Evolutionary conservation across 768 basidiomycete species (phyloP).

Genomic region (Suillus placidus): DNA sequence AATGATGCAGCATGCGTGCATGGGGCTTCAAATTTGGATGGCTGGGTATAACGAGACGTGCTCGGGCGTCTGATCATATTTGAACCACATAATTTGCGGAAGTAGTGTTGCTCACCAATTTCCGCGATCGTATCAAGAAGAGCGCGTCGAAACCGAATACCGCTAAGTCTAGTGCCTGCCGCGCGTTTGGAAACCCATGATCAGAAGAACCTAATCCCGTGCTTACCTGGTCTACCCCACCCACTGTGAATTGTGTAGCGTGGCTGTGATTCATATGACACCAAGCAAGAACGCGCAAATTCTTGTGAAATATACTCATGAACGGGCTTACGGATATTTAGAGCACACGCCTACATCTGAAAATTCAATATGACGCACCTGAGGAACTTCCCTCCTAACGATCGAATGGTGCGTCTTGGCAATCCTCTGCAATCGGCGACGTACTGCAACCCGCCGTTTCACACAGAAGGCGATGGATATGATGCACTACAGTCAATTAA

Average conservation of each 20-base stretch:
- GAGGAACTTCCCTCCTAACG: conserved; percentile 58
- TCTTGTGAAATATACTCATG: conserved; percentile 72
- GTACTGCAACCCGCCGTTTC: conserved; percentile 70
- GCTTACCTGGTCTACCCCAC: conserved; percentile 72
- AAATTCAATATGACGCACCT: conserved; percentile 40
- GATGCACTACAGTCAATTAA: conserved; percentile 45
- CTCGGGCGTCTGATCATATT: conserved; percentile 56
- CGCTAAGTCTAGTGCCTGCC: conserved; percentile 61
- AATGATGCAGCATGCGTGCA: conserved; percentile 77
- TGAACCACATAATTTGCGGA: not conserved
- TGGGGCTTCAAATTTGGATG: conserved; percentile 73
- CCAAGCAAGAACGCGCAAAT: conserved; percentile 72
- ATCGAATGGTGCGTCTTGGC: conserved; percentile 62
- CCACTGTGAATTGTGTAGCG: conserved; percentile 67
- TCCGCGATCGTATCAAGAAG: conserved; percentile 72
- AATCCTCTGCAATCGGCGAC: conserved; percentile 64
- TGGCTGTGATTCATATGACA: conserved; percentile 72
- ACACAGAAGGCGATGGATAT: conserved; percentile 63
- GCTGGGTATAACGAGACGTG: conserved; percentile 72
- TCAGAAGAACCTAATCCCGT: not conserved
- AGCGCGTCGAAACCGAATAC: conserved; percentile 63
- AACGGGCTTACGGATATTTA: conserved; percentile 49
- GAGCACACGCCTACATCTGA: conserved; percentile 4
- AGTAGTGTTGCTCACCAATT: conserved; percentile 55
- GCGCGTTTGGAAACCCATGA: not conserved